Conservation (phyloP, 352 stramenopile genomes). For the Pythium guiyangense region DNA sequence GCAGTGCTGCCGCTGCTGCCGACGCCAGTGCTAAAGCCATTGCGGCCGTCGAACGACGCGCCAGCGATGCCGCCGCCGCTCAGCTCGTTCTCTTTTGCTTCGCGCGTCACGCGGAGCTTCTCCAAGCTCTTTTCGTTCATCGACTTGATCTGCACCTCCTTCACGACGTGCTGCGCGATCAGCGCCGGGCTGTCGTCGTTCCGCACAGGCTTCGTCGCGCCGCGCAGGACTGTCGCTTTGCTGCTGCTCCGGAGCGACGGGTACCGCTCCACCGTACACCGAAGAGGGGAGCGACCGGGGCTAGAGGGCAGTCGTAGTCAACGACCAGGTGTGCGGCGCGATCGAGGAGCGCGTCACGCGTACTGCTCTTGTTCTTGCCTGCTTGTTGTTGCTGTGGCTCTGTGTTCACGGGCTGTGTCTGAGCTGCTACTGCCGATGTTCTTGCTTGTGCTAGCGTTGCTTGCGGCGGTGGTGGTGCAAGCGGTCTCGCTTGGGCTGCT, state of each 20-base stretch:
- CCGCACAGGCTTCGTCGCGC: conserved; percentile 59
- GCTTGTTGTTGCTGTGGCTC: too few relatives aligned
- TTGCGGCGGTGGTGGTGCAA: too few relatives aligned
- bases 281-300: too few relatives aligned
- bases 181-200: conserved; percentile 57
- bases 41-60: conserved; percentile 29
- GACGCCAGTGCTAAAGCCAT: conserved; percentile 8
- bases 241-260: conserved; percentile 51
- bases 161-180: conserved; percentile 73
- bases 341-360: too few relatives aligned
- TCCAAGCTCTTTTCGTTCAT: conserved; percentile 83
- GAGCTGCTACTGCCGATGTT: too few relatives aligned
- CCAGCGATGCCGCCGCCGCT: conserved; percentile 16
- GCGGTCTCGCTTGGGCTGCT: too few relatives aligned
- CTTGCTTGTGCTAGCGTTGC: too few relatives aligned
- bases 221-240: conserved; percentile 57
- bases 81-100: conserved; percentile 53
- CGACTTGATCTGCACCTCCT: conserved; percentile 89
- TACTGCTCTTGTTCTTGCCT: too few relatives aligned
- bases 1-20: conserved; percentile 17
- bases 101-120: conserved; percentile 70
- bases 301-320: too few relatives aligned
- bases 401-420: too few relatives aligned
- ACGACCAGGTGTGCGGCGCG: too few relatives aligned
- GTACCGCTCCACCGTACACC: conserved; percentile 70